Base-by-base conservation (phyloP, 495 filamentous ascomycete species). In the Aspergillus olivimuriae region DNA sequence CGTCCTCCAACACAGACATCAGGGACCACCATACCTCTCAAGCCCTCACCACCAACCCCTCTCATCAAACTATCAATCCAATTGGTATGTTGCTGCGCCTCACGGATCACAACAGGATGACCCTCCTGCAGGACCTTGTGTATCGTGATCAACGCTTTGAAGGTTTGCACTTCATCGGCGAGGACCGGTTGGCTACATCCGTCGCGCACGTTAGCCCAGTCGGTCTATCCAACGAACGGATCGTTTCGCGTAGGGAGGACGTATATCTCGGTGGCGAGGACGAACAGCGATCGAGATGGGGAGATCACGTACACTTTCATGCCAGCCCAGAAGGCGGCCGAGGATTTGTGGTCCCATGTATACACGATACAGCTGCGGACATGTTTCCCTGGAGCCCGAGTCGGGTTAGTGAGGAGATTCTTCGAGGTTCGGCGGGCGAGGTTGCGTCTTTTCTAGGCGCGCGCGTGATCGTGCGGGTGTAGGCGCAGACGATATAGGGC, bases 321-420 rank as follows among this genome's bases (percentile, higher is more conserved):
- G 60, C 88, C 89, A 36, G 86, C 81, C 92, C 92, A 98, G 70
- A 98, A 98, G 55, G 89, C 88, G 53, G 81, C 75, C 32, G 91
- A 95, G 49, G 87, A 94, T 71, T 96, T 96, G 74, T 97, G 89
- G 71, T 98, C 92, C 92, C 92, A 98, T 44, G 92, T 97, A 62
- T 98, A 97, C 33, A 98, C 90, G 62, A 98, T 98, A 61, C 88
- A 94, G 57, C 85, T 89, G 46, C 92, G 84, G 47, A 98, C 92
- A 89, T 98, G 92, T 68, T 98, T 98, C 51, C 83, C 81, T 83
- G 48, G n/a, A 7, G 21, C 30, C 18, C 17, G 16, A 9, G 23
- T 15, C 17, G 33, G 20, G 46, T 66, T 46, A 64, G 50, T n/a
- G n/a, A 11, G 34, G n/a, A 4, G 32, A 36, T 21, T 20, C 2